Conservation (phyloP, 2,329 filamentous ascomycete species). For the Ciborinia camelliae region DNA sequence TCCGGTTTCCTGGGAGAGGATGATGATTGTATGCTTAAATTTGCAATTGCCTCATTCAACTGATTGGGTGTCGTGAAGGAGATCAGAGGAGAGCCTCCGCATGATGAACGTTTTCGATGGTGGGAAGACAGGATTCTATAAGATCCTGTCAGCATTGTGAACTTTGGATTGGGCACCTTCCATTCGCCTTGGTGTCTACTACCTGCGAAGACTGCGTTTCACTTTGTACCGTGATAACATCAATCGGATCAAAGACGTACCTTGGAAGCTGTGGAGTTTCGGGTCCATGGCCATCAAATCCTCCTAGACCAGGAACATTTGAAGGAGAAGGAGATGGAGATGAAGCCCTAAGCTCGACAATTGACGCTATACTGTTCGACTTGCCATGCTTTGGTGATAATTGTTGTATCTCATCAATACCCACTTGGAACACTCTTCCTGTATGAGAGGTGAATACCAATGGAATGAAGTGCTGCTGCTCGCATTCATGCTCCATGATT, state of each 20-base stretch:
- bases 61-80: not conserved
- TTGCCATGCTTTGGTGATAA: slow-evolving; percentile 10
- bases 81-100: slow-evolving; percentile 1
- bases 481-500: slow-evolving; percentile 16
- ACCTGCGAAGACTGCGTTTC: not conserved
- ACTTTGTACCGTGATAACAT: not conserved
- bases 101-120: not conserved
- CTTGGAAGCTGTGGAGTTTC: not conserved
- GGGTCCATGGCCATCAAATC: not conserved
- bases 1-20: not conserved
- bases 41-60: not conserved
- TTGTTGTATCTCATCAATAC: slow-evolving; percentile 8
- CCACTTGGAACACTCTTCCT: slow-evolving; percentile 22
- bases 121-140: not conserved
- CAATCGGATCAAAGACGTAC: not conserved
- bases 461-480: slow-evolving; percentile 7
- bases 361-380: slow-evolving; percentile 3
- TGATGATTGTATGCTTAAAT: not conserved
- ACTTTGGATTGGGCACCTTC: too few species aligned
- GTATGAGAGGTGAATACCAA: slow-evolving; percentile 20
- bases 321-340: not conserved
- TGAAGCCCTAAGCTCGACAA: slow-evolving; percentile 6
- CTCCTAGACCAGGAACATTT: not conserved
- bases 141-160: not conserved
- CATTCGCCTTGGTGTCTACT: not conserved